Percentiles rank a stretch among this genome's conserved stretches.
Conservation (phyloP, 2,329 filamentous ascomycete genomes). For the Penicillium nordicum region DNA sequence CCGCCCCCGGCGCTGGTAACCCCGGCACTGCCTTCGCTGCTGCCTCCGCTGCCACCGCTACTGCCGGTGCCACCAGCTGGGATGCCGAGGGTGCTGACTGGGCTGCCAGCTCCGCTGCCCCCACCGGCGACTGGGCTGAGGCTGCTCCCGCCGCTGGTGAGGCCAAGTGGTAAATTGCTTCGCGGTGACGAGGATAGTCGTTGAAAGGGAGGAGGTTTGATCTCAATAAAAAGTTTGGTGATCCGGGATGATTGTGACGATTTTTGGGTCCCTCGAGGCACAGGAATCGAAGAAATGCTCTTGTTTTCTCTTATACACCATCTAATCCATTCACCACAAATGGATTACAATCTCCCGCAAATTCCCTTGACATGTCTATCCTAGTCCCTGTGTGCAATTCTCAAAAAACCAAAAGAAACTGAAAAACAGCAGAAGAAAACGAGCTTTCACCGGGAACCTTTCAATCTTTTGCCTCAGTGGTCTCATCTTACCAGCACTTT, state of each 20-base stretch:
- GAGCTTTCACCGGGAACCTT: constrained; percentile 31
- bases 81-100: constrained; percentile 57
- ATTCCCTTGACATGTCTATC: constrained; percentile 40
- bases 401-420: constrained; percentile 31
- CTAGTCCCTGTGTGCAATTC: constrained; percentile 37
- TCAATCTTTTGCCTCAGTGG: constrained; percentile 28
- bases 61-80: constrained; percentile 58
- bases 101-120: constrained; percentile 47
- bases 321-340: constrained; percentile 20
- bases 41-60: constrained; percentile 61
- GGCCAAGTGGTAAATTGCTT: constrained; percentile 41
- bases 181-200: constrained; percentile 28
- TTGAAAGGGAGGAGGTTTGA: constrained; percentile 29
- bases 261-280: constrained; percentile 11
- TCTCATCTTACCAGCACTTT: constrained; percentile 25
- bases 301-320: constrained; percentile 24
- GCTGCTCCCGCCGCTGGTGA: constrained; percentile 29
- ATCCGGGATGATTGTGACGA: constrained; percentile 25
- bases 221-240: constrained; percentile 24
- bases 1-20: constrained; percentile 59
- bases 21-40: constrained; percentile 64
- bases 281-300: constrained; percentile 21
- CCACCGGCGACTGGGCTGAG: constrained; percentile 43
- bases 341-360: constrained; percentile 23
- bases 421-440: constrained; percentile 36